Base-by-base conservation (phyloP, 2,329 filamentous ascomycete species). In the Kalmusia sp. region DNA sequence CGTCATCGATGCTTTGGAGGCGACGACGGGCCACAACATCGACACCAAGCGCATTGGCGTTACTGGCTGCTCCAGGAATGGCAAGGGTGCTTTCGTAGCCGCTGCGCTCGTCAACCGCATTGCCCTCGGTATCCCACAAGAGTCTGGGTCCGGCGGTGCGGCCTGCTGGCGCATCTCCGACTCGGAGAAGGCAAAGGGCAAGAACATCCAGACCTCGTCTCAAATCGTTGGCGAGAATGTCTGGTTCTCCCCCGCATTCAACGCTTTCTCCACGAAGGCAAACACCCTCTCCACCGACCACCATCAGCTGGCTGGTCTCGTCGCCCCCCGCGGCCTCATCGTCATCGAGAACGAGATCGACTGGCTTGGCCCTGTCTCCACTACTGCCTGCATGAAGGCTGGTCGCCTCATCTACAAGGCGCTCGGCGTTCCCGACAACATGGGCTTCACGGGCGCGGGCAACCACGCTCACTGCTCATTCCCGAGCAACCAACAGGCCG, bases 11-110 rank as follows among this genome's bases (percentile, higher is more conserved):
- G 83, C 79, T 14, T 76, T 87, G 31, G 84, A 86, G 74, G 68
- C 61, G 7, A 78, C 76, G 19, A 75, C 78, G 1, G 75, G 76
- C 33, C 62, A 66, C 35, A 63, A 64, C 11, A 85, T 87, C 66
- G 67, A 76, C 53, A 58, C 72, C 21, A 68, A 66, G 54, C 67
- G 66, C 21, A 49, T 76, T 11, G 85, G 82, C 41, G 84, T 87
- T 2, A 87, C 84, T 12, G 85, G 85, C 4, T 88, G 85, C 76
- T 87, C 83, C 48, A 81, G 85, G 34, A 86, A 87, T 71, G 85
- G 84, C 51, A 87, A 87, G 74, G 85, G 85, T 11, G 84, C 85
- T 25, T 80, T 87, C 57, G 76, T 87, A n/a, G 82, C 80, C 4
- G 84, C 84, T 14, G 84, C 85, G 2, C 76, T 87, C 19, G 83